Conservation (phyloP, 345 rosid species). For the Zanthoxylum bungeanum region DNA sequence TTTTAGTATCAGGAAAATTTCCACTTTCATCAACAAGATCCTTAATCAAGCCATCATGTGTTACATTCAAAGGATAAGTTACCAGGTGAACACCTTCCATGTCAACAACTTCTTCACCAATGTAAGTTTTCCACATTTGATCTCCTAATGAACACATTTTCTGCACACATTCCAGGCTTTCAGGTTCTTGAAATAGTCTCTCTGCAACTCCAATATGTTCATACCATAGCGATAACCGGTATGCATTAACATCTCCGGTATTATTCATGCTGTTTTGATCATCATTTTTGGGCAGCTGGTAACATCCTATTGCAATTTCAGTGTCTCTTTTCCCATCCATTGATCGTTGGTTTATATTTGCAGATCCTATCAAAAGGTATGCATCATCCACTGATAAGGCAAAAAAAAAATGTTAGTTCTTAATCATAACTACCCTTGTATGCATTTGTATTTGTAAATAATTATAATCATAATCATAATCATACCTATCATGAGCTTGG, state of each 20-base stretch:
- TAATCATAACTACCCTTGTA: not conserved
- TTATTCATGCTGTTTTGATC: not conserved
- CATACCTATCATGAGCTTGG: conserved; percentile 92
- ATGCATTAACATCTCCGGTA: conserved; percentile 37
- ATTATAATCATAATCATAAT: not conserved
- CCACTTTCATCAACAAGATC: conserved; percentile 41
- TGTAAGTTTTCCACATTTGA: conserved; percentile 69
- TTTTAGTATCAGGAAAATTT: conserved; percentile 74
- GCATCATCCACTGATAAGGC: conserved; percentile 61
- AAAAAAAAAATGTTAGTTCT: not conserved
- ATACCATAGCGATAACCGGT: conserved; percentile 68
- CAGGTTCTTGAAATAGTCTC: conserved; percentile 43
- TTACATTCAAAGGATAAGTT: conserved; percentile 55
- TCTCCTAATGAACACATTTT: conserved; percentile 52
- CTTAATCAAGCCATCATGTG: conserved; percentile 48
- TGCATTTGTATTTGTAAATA: not conserved
- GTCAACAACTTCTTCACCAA: conserved; percentile 58
- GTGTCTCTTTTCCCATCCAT: conserved; percentile 91
- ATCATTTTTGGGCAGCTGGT: conserved; percentile 32
- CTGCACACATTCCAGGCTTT: conserved; percentile 54
- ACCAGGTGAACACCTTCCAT: conserved; percentile 78
- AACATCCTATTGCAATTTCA: conserved; percentile 80
- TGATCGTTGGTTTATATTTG: conserved; percentile 84
- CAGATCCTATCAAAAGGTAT: conserved; percentile 72
- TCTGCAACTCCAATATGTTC: conserved; percentile 60